Evolutionary conservation across 257 asterid genomes (phyloP).

Genomic region (Nicotiana sylvestris): DNA sequence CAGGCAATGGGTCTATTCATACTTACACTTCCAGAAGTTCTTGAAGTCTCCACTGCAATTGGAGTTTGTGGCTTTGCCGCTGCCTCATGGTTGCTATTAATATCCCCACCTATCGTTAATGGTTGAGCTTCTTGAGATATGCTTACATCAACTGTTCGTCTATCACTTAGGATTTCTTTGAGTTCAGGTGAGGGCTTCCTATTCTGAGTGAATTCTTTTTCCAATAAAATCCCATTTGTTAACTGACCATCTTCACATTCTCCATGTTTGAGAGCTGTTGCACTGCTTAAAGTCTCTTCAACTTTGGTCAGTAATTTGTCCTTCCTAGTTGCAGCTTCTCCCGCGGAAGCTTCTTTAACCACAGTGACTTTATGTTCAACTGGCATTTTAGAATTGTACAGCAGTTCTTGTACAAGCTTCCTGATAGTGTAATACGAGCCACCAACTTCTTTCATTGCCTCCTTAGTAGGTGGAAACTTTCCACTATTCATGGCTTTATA

Average conservation of each 20-base stretch:
- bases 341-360: neutral
- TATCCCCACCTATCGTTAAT: neutral
- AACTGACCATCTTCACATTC: neutral
- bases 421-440: constrained; percentile 55
- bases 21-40: constrained; percentile 2
- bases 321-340: constrained; percentile 18
- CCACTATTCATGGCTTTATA: constrained; percentile 68
- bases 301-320: constrained; percentile 18
- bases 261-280: neutral
- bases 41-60: constrained; percentile 4
- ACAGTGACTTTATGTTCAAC: constrained; percentile 2
- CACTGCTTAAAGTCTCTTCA: constrained; percentile 11
- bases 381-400: constrained; percentile 32
- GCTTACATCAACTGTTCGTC: neutral
- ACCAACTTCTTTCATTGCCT: constrained; percentile 45
- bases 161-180: neutral
- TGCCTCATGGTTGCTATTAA: neutral
- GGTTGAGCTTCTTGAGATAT: neutral
- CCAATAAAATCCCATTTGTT: neutral
- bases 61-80: constrained; percentile 2
- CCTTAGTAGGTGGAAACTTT: constrained; percentile 57
- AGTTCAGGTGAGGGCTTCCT: neutral
- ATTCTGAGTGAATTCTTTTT: neutral
- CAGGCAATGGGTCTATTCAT: neutral
- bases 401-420: constrained; percentile 54